Percentiles rank a stretch among this genome's conserved stretches.
phyloP scores from a whole-genome alignment of 176 grass and related monocot species.

The Ensete ventricosum region DNA sequence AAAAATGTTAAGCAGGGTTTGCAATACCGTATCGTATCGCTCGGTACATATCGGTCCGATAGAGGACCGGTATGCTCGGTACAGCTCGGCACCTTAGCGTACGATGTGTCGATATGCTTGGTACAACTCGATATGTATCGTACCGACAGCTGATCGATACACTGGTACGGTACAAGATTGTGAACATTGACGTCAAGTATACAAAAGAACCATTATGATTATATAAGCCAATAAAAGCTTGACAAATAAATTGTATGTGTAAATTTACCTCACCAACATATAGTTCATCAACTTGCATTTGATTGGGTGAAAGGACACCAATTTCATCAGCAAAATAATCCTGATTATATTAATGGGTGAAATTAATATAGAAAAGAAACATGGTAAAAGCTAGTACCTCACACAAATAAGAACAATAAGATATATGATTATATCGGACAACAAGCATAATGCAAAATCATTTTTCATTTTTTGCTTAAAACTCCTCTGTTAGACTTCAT shows the following conservation, averaged over 20 bases:
- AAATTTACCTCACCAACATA: conserved; percentile 85
- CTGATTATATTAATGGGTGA: conserved; percentile 41
- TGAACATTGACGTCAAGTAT: no score
- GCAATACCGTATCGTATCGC: no score
- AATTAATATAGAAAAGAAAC: conserved; percentile 26
- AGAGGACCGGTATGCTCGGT: no score
- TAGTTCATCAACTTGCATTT: conserved; percentile 71
- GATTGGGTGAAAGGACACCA: conserved; percentile 88
- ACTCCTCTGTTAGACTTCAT: no score
- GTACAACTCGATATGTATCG: no score
- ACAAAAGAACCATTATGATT: neutral
- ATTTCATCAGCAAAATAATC: conserved; percentile 88
- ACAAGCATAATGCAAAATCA: neutral
- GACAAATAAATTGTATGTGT: neutral
- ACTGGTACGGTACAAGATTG: no score
- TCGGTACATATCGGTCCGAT: no score
- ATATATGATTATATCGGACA: neutral
- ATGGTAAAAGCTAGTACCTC: neutral
- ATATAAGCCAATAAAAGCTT: neutral
- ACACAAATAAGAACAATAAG: neutral
- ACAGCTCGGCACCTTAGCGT: no score
- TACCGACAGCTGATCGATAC: no score
- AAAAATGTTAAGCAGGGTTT: neutral
- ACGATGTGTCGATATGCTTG: no score
- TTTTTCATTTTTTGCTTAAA: no score